Conservation (phyloP, 129 eudicot species). For the Tagetes patula region DNA sequence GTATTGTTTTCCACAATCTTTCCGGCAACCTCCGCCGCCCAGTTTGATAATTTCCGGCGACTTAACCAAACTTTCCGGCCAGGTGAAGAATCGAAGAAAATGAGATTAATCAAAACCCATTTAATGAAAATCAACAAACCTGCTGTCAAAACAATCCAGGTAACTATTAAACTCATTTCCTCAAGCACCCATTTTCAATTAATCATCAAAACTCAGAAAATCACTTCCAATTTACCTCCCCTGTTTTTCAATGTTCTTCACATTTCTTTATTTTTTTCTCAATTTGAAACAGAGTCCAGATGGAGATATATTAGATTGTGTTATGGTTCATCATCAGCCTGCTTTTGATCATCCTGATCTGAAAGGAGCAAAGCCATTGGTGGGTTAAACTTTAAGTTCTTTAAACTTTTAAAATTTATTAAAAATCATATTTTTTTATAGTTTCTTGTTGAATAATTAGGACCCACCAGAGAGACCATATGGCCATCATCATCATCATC, state of each 20-base stretch:
- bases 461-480: slow-evolving; percentile 81
- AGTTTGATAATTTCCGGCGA: slow-evolving; percentile 27
- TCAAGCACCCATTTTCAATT: background rate
- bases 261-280: background rate
- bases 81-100: slow-evolving; percentile 52
- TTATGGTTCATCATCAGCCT: slow-evolving; percentile 74
- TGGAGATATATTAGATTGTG: slow-evolving; percentile 91
- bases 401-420: background rate
- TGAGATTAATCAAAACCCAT: slow-evolving; percentile 63
- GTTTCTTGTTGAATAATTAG: slow-evolving; percentile 28
- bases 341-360: slow-evolving; percentile 97
- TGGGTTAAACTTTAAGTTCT: slow-evolving; percentile 19
- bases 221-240: background rate
- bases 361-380: slow-evolving; percentile 87
- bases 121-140: slow-evolving; percentile 83
- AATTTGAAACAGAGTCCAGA: slow-evolving; percentile 66
- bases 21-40: slow-evolving; percentile 36
- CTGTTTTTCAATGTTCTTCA: background rate
- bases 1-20: slow-evolving; percentile 47
- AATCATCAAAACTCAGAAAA: background rate
- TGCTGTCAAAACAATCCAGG: slow-evolving; percentile 78
- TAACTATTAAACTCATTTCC: background rate
- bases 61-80: slow-evolving; percentile 49
- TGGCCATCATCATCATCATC: slow-evolving; percentile 49
- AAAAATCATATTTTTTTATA: background rate